Conservation (phyloP, 83 land plant species). For the Picea mariana region DNA sequence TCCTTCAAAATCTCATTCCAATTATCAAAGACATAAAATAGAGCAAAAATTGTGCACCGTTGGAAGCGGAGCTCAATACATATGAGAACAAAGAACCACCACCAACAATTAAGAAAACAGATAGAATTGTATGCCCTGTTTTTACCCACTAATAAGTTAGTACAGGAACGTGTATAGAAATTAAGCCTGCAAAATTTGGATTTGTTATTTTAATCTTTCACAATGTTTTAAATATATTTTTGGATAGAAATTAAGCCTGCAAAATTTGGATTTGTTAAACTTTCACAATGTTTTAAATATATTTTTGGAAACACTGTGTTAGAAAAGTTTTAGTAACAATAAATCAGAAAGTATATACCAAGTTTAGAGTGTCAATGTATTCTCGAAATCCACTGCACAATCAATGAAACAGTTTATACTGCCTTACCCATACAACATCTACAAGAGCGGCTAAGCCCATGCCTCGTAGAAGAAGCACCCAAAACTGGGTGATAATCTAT, state of each 20-base stretch:
- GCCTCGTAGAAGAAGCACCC: conserved; percentile 91
- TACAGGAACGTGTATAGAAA: neutral
- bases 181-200: neutral
- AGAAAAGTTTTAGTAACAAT: too few species aligned
- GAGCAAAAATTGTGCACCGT: conserved; percentile 52
- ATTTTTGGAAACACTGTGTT: too few species aligned
- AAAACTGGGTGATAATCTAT: conserved; percentile 93
- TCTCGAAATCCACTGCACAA: neutral
- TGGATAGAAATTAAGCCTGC: too few species aligned
- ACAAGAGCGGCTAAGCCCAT: conserved; percentile 71
- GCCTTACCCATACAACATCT: conserved; percentile 82
- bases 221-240: too few species aligned
- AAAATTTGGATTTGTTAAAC: too few species aligned
- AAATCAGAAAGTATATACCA: too few species aligned
- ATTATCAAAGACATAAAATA: neutral
- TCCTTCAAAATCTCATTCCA: neutral
- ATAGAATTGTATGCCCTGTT: conserved; percentile 88
- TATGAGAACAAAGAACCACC: conserved; percentile 94
- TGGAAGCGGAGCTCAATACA: conserved; percentile 95
- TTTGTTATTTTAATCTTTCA: too few species aligned
- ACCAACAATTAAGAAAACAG: conserved; percentile 71
- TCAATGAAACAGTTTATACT: neutral
- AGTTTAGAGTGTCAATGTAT: neutral
- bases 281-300: too few species aligned
- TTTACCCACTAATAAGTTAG: conserved; percentile 22